A percentile compares a stretch with the other conserved stretches of the same genome.
phyloP scores from a whole-genome alignment of 1,139 yeast genomes.

The Kodamaea suecica region DNA sequence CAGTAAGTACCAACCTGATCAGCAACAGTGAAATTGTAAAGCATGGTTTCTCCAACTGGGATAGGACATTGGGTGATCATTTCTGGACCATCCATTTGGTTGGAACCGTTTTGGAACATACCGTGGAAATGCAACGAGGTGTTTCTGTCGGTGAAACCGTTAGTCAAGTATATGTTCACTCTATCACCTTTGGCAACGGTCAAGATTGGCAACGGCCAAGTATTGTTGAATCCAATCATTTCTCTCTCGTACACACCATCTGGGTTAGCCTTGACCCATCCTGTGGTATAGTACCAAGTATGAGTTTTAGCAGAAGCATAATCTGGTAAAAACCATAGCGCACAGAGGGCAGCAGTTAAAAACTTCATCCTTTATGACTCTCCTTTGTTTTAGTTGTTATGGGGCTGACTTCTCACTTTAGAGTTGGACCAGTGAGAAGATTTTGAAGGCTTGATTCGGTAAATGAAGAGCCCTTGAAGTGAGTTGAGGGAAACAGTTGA shows the following conservation, averaged over 20 bases:
- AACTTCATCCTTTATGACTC: conserved; percentile 21
- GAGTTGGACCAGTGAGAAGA: conserved; percentile 8
- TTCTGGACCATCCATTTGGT: conserved; percentile 86
- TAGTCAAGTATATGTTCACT: conserved; percentile 63
- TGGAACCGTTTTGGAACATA: conserved; percentile 70
- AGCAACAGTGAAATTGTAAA: conserved; percentile 76
- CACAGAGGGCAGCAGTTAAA: conserved; percentile 16
- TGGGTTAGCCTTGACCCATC: conserved; percentile 68
- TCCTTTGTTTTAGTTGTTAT: conserved; percentile 6
- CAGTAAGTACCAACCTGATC: conserved; percentile 87
- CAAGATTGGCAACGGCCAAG: conserved; percentile 84
- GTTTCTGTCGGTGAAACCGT: conserved; percentile 62
- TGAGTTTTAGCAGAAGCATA: conserved; percentile 53
- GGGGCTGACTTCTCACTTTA: conserved; percentile 10
- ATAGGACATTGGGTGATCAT: conserved; percentile 86
- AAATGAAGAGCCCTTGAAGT: background rate
- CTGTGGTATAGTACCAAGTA: conserved; percentile 67
- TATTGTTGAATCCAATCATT: conserved; percentile 76
- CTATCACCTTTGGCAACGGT: conserved; percentile 73
- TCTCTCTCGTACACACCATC: conserved; percentile 68
- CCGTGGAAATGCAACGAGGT: conserved; percentile 93
- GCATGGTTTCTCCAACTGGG: conserved; percentile 64
- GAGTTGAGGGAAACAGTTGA: background rate
- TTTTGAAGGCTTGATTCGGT: conserved; percentile 5
- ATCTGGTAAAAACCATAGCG: conserved; percentile 14